Percentiles rank a stretch among this genome's conserved stretches.
These are phyloP conservation scores for Thelephora terrestris DNA, from an alignment of 1,284 basidiomycete species.

Conservation along the genomic window DNA sequence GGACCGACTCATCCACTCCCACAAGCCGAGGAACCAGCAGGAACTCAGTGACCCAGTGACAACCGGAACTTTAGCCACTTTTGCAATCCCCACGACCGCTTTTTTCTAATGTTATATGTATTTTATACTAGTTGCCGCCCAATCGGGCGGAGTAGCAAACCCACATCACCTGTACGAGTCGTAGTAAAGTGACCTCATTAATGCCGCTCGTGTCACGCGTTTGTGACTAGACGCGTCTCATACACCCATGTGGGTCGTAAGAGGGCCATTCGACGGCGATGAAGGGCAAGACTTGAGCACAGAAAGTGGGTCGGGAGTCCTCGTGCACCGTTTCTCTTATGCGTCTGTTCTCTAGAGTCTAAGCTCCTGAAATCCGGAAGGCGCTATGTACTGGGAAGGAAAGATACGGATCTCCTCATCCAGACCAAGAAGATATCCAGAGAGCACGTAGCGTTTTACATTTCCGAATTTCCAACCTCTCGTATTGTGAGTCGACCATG, in stretches of 20 bases:
- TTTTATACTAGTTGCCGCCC: slow-evolving; percentile 1
- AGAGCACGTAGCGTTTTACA: slow-evolving; percentile 43
- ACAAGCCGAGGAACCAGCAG: background rate
- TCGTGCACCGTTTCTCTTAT: background rate
- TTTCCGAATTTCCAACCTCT: slow-evolving; percentile 37
- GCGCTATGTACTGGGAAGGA: slow-evolving; percentile 45
- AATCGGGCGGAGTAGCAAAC: slow-evolving; percentile 22
- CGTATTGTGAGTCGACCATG: slow-evolving; percentile 37
- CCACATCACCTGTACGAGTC: background rate
- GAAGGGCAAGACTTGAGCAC: slow-evolving; percentile 22
- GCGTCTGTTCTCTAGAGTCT: slow-evolving; percentile 29
- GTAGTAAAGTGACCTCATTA: background rate
- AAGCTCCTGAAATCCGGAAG: slow-evolving; percentile 53
- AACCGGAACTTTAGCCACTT: background rate
- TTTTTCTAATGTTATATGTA: too few relatives aligned
- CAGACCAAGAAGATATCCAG: slow-evolving; percentile 53
- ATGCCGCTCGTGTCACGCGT: background rate
- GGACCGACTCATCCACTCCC: slow-evolving; percentile 16
- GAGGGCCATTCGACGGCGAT: slow-evolving; percentile 41
- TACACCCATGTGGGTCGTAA: slow-evolving; percentile 38
- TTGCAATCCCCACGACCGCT: too few relatives aligned
- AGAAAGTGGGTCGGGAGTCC: slow-evolving; percentile 25
- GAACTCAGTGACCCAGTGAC: background rate
- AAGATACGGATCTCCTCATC: slow-evolving; percentile 38
- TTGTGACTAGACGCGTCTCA: background rate